phyloP scores from a whole-genome alignment of 352 stramenopile genomes.

The Pythium dissimile region DNA sequence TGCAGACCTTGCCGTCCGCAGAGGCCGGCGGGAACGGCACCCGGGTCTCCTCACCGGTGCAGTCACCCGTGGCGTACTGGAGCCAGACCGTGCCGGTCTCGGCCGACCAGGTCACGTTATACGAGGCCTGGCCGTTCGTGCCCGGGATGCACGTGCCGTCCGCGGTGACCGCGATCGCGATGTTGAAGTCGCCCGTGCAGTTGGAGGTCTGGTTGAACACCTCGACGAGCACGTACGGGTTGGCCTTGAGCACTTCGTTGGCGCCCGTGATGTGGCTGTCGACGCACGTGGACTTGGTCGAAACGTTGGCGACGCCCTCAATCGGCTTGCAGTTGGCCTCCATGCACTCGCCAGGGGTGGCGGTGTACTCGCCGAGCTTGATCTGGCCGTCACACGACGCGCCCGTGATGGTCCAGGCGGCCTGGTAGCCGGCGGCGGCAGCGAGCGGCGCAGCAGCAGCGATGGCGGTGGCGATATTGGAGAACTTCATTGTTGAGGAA shows the following conservation, averaged over 20 bases:
- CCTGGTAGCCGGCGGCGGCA: slow-evolving; percentile 2
- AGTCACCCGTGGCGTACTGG: slow-evolving; percentile 8
- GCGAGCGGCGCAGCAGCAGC: slow-evolving; percentile 1
- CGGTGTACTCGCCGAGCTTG: slow-evolving; percentile 9
- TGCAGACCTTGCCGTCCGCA: slow-evolving; percentile 9
- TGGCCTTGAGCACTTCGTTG: background rate
- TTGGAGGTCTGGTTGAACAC: slow-evolving; percentile 2
- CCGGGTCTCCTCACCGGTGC: slow-evolving; percentile 4
- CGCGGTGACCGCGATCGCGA: slow-evolving; percentile 7
- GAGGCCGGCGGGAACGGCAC: background rate
- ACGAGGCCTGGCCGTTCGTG: slow-evolving; percentile 8
- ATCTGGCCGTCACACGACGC: slow-evolving; percentile 4
- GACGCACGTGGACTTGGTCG: slow-evolving; percentile 11
- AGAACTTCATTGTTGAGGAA: background rate
- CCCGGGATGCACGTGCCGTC: slow-evolving; percentile 7
- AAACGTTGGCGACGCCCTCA: background rate
- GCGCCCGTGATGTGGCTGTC: background rate
- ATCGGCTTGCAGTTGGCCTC: background rate
- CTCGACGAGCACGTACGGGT: slow-evolving; percentile 10
- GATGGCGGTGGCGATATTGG: background rate
- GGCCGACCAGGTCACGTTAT: slow-evolving; percentile 7
- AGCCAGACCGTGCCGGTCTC: slow-evolving; percentile 8
- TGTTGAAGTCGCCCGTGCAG: slow-evolving; percentile 4
- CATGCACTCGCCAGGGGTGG: background rate
- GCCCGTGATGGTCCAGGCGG: slow-evolving; percentile 8